A percentile compares a stretch with the other conserved stretches of the same genome.
Evolutionary conservation across 2,329 filamentous ascomycete genomes (phyloP).

Genomic region (Epichloe uncinata): DNA sequence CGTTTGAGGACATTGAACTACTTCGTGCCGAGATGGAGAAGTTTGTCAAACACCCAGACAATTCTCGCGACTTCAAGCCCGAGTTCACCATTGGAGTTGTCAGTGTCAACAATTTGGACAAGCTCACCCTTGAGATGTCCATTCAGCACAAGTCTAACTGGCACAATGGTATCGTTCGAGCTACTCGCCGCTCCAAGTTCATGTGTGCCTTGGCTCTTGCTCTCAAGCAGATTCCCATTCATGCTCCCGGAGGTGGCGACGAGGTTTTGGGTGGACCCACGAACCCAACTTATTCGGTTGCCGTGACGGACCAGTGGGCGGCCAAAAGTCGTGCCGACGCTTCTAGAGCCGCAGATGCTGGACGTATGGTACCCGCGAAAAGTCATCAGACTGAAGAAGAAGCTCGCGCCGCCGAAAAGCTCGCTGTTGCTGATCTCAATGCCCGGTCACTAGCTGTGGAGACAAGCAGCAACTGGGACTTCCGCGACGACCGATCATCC

Average conservation of each 20-base stretch:
- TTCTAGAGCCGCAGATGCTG: constrained; percentile 46
- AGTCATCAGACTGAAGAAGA: constrained; percentile 16
- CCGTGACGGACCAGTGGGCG: constrained; percentile 58
- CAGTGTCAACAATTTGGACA: constrained; percentile 74
- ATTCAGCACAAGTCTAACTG: constrained; percentile 90
- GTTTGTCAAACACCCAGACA: constrained; percentile 75
- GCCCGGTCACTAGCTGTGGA: constrained; percentile 17
- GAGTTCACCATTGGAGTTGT: constrained; percentile 68
- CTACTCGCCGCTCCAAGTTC: constrained; percentile 79
- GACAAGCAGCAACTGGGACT: constrained; percentile 13
- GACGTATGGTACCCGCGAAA: constrained; percentile 46
- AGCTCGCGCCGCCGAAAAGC: constrained; percentile 24
- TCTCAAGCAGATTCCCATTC: constrained; percentile 75
- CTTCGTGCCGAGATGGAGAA: constrained; percentile 71
- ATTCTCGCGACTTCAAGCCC: constrained; percentile 79
- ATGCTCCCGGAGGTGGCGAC: constrained; percentile 61
- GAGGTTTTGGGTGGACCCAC: constrained; percentile 49
- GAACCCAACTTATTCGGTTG: constrained; percentile 72
- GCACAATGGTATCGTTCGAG: constrained; percentile 74
- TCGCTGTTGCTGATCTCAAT: constrained; percentile 33
- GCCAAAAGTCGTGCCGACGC: constrained; percentile 47
- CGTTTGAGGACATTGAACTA: constrained; percentile 78
- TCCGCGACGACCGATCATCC: constrained; percentile 6
- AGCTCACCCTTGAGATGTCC: constrained; percentile 68
- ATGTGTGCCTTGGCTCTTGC: constrained; percentile 86